Conservation (phyloP, 257 asterid genomes). For the Lycium ferocissimum region DNA sequence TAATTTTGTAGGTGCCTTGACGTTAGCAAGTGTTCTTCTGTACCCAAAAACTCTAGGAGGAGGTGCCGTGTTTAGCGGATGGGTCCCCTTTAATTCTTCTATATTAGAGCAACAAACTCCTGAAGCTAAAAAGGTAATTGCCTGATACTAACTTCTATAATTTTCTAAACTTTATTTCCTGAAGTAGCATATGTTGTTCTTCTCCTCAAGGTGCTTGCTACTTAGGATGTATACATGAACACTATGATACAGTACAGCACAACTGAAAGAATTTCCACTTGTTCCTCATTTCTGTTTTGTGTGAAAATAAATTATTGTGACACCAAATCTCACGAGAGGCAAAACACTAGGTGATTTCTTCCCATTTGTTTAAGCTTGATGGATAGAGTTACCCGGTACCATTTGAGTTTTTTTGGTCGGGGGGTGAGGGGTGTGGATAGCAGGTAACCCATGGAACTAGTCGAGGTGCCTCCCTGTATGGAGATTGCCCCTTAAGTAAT, state of each 20-base stretch:
- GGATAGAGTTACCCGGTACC: neutral
- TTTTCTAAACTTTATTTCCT: neutral
- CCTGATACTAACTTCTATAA: slow-evolving; percentile 4
- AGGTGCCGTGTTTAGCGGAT: slow-evolving; percentile 96
- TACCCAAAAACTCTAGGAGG: slow-evolving; percentile 94
- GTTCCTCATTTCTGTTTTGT: slow-evolving; percentile 6
- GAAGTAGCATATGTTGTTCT: neutral
- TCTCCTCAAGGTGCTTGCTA: neutral
- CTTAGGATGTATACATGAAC: neutral
- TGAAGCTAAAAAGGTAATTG: slow-evolving; percentile 74
- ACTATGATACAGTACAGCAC: neutral
- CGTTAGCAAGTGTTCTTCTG: slow-evolving; percentile 88
- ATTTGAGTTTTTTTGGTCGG: neutral
- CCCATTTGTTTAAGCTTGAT: neutral
- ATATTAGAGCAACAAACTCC: slow-evolving; percentile 65
- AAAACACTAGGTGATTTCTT: neutral
- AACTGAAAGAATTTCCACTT: neutral
- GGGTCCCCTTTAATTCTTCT: slow-evolving; percentile 88
- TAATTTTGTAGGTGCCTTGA: slow-evolving; percentile 73
- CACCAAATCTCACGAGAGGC: neutral
- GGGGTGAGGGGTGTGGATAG: neutral
- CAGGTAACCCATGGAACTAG: neutral
- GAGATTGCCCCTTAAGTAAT: neutral
- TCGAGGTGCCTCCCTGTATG: neutral
- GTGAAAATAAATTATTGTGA: neutral